A percentile compares a stretch with the other conserved stretches of the same genome.
These are phyloP conservation scores for Trametes cingulata DNA, from an alignment of 768 basidiomycete species.

Conservation along the genomic window DNA sequence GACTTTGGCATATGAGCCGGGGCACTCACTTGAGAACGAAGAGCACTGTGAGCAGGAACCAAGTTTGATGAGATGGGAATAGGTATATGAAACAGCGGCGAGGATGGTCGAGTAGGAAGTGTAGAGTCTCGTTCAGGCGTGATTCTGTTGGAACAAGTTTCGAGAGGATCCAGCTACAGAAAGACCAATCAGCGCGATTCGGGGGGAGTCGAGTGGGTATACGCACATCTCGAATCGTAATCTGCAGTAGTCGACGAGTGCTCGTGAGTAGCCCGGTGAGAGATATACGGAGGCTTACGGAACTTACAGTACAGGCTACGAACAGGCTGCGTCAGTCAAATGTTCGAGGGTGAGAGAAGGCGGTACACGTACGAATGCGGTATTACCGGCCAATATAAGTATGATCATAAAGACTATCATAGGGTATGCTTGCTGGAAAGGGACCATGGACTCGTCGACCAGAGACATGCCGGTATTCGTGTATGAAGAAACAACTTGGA, in stretches of 20 bases:
- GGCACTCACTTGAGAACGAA: constrained; percentile 65
- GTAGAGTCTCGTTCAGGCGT: constrained; percentile 72
- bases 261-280: background rate
- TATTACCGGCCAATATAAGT: constrained; percentile 89
- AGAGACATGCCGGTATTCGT: constrained; percentile 89
- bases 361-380: constrained; percentile 74
- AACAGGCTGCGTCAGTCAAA: background rate
- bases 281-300: background rate
- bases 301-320: constrained; percentile 85
- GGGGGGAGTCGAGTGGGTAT: background rate
- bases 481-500: constrained; percentile 84
- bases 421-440: constrained; percentile 83
- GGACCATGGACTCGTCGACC: constrained; percentile 88
- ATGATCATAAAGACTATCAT: constrained; percentile 74
- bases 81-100: constrained; percentile 89
- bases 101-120: constrained; percentile 93
- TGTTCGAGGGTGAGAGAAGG: too few species aligned
- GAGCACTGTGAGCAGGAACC: constrained; percentile 79
- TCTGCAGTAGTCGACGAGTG: constrained; percentile 38
- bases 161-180: constrained; percentile 67
- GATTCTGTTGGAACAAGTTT: constrained; percentile 62
- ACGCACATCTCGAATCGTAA: constrained; percentile 52
- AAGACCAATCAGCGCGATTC: background rate
- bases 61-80: constrained; percentile 92
- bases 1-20: background rate